Base-by-base conservation (phyloP, 495 filamentous ascomycete species). In the Pyrenula massariospora region DNA sequence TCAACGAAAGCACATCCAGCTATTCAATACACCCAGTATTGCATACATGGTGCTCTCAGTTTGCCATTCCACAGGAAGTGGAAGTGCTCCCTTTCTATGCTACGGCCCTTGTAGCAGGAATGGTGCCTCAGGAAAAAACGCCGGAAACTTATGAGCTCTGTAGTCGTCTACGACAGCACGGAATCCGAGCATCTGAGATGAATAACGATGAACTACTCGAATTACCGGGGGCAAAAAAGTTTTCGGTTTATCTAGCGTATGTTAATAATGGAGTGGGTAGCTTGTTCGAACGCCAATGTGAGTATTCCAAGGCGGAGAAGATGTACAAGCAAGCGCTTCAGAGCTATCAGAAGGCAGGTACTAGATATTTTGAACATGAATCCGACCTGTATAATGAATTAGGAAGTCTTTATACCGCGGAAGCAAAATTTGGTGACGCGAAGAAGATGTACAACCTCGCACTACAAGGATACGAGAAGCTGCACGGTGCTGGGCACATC, bases 21-120 rank as follows among this genome's bases (percentile, higher is more conserved):
- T 62, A 68, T 60, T 60, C 57, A 55, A 69, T 68, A 53, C 65
- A 72, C 55, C 58, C 59, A 54, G 66, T 69, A 31, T 63, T 69
- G 25, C 62, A 72, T 58, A 65, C 63, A 61, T 71, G 60, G 66
- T 62, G 56, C 24, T 62, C 24, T 57, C 63, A 54, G 58, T n/a
- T n/a, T n/a, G 58, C 59, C 22, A 56, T 48, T 48, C 19, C 11
- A 23, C 31, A 57, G 20, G 21, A 24, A 24, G 58, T 56, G 51
- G 53, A 42, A 58, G 53, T 54, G 24, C 53, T 65, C 20, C 50
- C 59, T 48, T 54, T 48, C 56, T 53, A 63, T 24, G 65, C 60
- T 48, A 49, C 62, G 24, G 54, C 61, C n/a, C n/a, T 67, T 36
- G 56, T 66, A 57, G 65, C 62, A 42, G 59, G 52, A 25, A 58